A percentile compares a stretch with the other conserved stretches of the same genome.
phyloP scores from a whole-genome alignment of 495 filamentous ascomycete genomes.

The Xylaria sp. region DNA sequence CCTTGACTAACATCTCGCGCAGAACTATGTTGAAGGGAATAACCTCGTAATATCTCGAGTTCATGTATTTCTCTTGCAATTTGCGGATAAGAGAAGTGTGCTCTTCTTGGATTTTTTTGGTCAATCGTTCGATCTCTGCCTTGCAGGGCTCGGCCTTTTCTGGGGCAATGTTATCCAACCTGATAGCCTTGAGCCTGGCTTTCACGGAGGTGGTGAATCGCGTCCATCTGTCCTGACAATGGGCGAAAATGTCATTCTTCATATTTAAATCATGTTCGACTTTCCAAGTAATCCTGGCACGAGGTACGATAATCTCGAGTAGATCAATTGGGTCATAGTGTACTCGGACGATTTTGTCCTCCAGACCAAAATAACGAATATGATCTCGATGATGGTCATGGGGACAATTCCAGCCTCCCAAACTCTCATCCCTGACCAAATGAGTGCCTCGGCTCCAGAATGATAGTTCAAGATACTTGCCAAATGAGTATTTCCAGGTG shows the following conservation, averaged over 20 bases:
- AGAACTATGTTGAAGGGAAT: conserved; percentile 90
- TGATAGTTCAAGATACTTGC: conserved; percentile 94
- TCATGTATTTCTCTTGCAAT: conserved; percentile 88
- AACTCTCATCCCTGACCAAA: conserved; percentile 70
- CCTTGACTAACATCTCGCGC: conserved; percentile 88
- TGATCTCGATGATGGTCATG: conserved; percentile 95
- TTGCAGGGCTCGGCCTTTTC: conserved; percentile 83
- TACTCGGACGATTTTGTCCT: conserved; percentile 82
- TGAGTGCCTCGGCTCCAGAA: conserved; percentile 91
- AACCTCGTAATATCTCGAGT: conserved; percentile 93
- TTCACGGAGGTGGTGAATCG: conserved; percentile 89
- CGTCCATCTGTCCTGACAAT: conserved; percentile 78
- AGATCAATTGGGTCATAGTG: conserved; percentile 92
- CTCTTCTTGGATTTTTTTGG: conserved; percentile 79
- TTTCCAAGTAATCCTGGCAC: conserved; percentile 92
- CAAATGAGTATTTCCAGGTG: conserved; percentile 99
- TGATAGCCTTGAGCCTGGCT: conserved; percentile 82
- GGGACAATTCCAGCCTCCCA: conserved; percentile 62
- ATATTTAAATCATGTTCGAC: conserved; percentile 89
- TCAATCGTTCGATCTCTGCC: conserved; percentile 77
- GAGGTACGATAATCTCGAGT: conserved; percentile 93
- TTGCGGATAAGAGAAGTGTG: conserved; percentile 73
- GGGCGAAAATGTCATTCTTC: conserved; percentile 88
- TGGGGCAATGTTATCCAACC: conserved; percentile 85
- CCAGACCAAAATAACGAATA: conserved; percentile 88